Percentiles rank a stretch among this genome's conserved stretches.
phyloP scores from a whole-genome alignment of 495 filamentous ascomycete species.

The Physcia stellaris region DNA sequence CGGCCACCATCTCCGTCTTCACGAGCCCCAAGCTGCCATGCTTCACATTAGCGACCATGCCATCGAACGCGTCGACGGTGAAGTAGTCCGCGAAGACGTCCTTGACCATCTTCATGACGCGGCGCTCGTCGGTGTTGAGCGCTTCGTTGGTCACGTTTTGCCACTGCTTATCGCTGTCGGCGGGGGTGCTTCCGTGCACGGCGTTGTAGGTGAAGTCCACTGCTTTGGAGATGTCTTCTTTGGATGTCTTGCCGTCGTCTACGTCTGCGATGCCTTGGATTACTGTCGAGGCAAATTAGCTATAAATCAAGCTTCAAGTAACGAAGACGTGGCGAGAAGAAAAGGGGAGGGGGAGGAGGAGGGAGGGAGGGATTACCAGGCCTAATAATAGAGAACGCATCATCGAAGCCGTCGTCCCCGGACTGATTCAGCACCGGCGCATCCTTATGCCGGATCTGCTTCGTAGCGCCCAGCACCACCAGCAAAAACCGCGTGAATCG shows the following conservation, averaged over 20 bases:
- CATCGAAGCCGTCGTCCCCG: conserved; percentile 29
- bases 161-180: conserved; percentile 1
- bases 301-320: too few species aligned
- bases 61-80: neutral
- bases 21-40: neutral
- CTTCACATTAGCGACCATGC: neutral
- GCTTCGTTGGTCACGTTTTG: neutral
- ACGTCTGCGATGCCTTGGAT: conserved; percentile 25
- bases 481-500: conserved; percentile 36
- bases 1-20: neutral
- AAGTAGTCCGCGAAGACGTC: neutral
- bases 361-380: conserved; percentile 21
- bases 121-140: neutral
- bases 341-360: neutral
- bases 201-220: conserved; percentile 23
- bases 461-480: conserved; percentile 26
- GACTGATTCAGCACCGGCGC: conserved; percentile 20
- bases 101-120: neutral
- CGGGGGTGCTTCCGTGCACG: neutral
- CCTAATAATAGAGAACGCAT: conserved; percentile 28
- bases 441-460: conserved; percentile 28
- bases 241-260: conserved; percentile 15
- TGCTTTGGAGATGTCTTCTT: conserved; percentile 20
- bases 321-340: too few species aligned
- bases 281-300: conserved; percentile 11